phyloP scores from a whole-genome alignment of 495 filamentous ascomycete species.

The Penicillium fimorum region DNA sequence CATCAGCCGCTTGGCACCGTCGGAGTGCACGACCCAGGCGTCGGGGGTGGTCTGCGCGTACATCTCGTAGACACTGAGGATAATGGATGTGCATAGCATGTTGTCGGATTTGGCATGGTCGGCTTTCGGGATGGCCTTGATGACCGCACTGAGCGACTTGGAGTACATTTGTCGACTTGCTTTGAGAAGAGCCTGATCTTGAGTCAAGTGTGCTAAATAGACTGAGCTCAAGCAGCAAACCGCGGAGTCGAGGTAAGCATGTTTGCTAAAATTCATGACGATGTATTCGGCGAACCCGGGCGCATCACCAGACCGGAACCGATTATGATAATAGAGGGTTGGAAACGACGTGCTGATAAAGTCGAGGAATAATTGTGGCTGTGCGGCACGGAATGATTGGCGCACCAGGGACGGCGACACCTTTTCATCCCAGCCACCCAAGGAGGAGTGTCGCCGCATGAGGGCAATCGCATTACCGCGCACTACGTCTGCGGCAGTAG shows the following conservation, averaged over 20 bases:
- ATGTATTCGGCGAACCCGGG: slow-evolving; percentile 29
- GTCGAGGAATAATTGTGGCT: slow-evolving; percentile 28
- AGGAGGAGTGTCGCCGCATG: slow-evolving; percentile 26
- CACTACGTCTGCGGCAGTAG: slow-evolving; percentile 20
- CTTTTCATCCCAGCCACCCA: slow-evolving; percentile 19
- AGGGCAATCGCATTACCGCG: slow-evolving; percentile 28
- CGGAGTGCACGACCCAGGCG: slow-evolving; percentile 35
- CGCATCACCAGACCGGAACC: slow-evolving; percentile 27
- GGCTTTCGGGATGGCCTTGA: slow-evolving; percentile 22
- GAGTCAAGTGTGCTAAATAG: slow-evolving; percentile 29
- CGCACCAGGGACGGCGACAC: slow-evolving; percentile 28
- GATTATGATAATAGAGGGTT: slow-evolving; percentile 35
- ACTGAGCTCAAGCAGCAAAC: slow-evolving; percentile 33
- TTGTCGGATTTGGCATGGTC: slow-evolving; percentile 29
- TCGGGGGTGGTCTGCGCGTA: slow-evolving; percentile 31
- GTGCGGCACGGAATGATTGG: slow-evolving; percentile 23
- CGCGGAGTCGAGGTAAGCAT: slow-evolving; percentile 30
- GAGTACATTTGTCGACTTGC: slow-evolving; percentile 35
- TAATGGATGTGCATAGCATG: slow-evolving; percentile 35
- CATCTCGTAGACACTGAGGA: slow-evolving; percentile 42
- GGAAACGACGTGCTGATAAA: slow-evolving; percentile 35
- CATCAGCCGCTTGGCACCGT: slow-evolving; percentile 34
- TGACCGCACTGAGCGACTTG: slow-evolving; percentile 23
- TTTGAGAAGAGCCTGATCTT: slow-evolving; percentile 23
- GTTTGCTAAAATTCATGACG: slow-evolving; percentile 22